These are phyloP conservation scores for Fusarium subtropicale DNA, from an alignment of 2,329 filamentous ascomycete genomes.

Conservation along the genomic window DNA sequence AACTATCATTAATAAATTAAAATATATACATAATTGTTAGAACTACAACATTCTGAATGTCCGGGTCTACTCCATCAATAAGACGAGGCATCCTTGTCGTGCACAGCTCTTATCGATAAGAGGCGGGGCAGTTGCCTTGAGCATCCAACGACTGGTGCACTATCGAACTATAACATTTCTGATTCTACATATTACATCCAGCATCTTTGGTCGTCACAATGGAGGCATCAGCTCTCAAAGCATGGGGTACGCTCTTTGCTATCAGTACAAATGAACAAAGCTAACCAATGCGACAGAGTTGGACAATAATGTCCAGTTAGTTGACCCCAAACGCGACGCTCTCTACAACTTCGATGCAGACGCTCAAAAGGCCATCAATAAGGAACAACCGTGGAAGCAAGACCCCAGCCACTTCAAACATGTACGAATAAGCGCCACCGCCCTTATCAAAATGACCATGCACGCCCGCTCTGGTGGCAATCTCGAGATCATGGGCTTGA, in stretches of 20 bases:
- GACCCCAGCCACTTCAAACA: constrained; percentile 92
- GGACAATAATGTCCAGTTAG: constrained; percentile 84
- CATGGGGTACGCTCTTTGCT: constrained; percentile 43
- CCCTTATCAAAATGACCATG: constrained; percentile 99
- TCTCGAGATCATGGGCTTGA: constrained; percentile 96
- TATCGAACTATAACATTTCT: constrained; percentile 10
- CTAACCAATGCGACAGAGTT: constrained; percentile 70
- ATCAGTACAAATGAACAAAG: background rate
- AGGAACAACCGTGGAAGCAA: constrained; percentile 77
- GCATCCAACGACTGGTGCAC: constrained; percentile 33
- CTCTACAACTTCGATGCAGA: constrained; percentile 85
- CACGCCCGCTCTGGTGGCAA: constrained; percentile 94
- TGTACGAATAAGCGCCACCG: constrained; percentile 92
- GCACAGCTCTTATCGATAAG: constrained; percentile 47
- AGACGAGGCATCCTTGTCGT: background rate
- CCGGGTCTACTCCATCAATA: background rate
- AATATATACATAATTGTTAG: background rate
- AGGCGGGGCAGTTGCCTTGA: constrained; percentile 44
- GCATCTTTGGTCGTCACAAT: constrained; percentile 37
- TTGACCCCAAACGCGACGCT: constrained; percentile 88
- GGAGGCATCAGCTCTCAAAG: constrained; percentile 50
- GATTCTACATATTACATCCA: constrained; percentile 21
- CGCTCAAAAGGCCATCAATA: constrained; percentile 74
- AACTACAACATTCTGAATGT: background rate
- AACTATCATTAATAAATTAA: no score